phyloP scores from a whole-genome alignment of 352 stramenopile genomes.

The Pythium dissimile region DNA sequence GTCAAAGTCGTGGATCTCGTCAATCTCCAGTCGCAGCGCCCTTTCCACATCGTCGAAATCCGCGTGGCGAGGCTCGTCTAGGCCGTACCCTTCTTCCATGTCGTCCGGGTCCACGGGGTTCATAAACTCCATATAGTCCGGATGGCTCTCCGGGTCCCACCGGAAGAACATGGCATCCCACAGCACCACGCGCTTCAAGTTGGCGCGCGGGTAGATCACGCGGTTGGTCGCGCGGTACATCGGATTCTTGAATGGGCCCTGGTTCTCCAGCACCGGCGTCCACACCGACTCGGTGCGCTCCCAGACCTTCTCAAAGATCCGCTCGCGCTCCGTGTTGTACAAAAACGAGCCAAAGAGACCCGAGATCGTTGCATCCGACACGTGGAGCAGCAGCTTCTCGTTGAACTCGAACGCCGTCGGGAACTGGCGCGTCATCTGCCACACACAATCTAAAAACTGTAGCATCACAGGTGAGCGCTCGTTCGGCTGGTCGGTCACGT shows the following conservation, averaged over 20 bases:
- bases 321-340: conserved; percentile 83
- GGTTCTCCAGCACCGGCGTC: conserved; percentile 74
- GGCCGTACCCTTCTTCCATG: conserved; percentile 18
- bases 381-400: conserved; percentile 79
- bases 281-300: conserved; percentile 83
- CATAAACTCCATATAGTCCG: conserved; percentile 87
- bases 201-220: conserved; percentile 81
- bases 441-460: conserved; percentile 86
- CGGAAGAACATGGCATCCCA: conserved; percentile 88
- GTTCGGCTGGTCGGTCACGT: conserved; percentile 74
- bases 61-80: conserved; percentile 23
- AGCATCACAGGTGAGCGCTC: conserved; percentile 85
- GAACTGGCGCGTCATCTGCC: conserved; percentile 87
- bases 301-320: conserved; percentile 82
- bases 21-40: conserved; percentile 65
- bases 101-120: conserved; percentile 51
- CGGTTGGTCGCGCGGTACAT: conserved; percentile 76
- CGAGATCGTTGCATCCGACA: conserved; percentile 76
- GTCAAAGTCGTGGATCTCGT: conserved; percentile 81
- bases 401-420: conserved; percentile 89
- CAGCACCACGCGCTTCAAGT: conserved; percentile 82
- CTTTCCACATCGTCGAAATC: conserved; percentile 65
- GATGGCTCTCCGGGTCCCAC: conserved; percentile 81
- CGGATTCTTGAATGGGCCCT: conserved; percentile 61
- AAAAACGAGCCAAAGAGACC: conserved; percentile 81